Percentiles rank a stretch among this genome's conserved stretches.
These are phyloP conservation scores for Nicotiana undulata DNA, from an alignment of 257 asterid species.

Conservation along the genomic window DNA sequence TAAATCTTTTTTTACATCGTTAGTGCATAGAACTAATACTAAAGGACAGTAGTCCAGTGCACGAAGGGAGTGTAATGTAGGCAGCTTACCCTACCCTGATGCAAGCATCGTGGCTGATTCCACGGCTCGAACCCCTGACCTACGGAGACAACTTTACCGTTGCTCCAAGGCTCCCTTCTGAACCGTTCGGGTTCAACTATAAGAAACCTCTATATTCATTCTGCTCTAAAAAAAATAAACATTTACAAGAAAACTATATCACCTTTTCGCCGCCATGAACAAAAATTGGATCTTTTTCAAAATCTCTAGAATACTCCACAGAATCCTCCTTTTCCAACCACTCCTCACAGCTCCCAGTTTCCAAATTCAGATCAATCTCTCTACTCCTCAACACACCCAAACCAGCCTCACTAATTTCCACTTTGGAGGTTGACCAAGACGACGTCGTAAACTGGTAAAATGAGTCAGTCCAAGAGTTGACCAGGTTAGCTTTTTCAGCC, in stretches of 20 bases:
- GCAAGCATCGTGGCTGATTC: too few relatives aligned
- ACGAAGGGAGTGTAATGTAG: too few relatives aligned
- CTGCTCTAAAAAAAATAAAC: background rate
- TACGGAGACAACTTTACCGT: too few relatives aligned
- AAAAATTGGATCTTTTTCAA: constrained; percentile 45
- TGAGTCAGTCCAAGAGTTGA: constrained; percentile 91
- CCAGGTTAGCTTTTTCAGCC: constrained; percentile 72
- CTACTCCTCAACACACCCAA: background rate
- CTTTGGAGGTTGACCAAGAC: background rate
- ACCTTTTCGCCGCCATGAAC: constrained; percentile 67
- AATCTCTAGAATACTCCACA: constrained; percentile 75
- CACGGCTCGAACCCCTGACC: too few relatives aligned
- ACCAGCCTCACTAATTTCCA: background rate
- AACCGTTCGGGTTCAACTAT: background rate
- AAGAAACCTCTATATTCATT: background rate
- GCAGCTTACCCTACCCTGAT: too few relatives aligned
- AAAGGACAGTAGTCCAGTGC: too few relatives aligned
- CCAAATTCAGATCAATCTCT: constrained; percentile 13
- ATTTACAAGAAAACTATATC: background rate
- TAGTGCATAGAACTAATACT: too few relatives aligned
- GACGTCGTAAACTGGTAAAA: constrained; percentile 57
- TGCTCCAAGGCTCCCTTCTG: too few relatives aligned
- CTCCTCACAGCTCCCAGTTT: constrained; percentile 45
- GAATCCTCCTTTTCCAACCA: constrained; percentile 77
- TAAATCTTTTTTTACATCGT: too few relatives aligned